Percentiles rank a stretch among this genome's conserved stretches.
Evolutionary conservation across 768 basidiomycete genomes (phyloP).

Genomic region (Tricholoma sp.): DNA sequence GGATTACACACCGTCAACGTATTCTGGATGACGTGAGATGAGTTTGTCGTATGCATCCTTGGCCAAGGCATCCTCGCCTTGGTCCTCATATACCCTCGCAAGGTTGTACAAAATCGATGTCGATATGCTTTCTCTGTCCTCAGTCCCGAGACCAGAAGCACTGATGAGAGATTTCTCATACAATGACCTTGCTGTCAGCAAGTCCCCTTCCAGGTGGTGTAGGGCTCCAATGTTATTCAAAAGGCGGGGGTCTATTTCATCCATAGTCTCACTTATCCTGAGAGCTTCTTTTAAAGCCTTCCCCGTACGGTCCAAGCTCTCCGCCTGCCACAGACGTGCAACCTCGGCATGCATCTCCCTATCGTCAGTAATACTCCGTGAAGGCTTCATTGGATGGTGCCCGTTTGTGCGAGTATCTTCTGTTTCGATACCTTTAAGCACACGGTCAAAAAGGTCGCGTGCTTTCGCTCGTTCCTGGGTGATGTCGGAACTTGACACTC

Average conservation of each 20-base stretch:
- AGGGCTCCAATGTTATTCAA: slow-evolving; percentile 79
- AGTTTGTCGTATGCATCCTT: slow-evolving; percentile 86
- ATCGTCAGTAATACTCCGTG: slow-evolving; percentile 65
- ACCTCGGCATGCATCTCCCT: slow-evolving; percentile 89
- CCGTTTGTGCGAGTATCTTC: slow-evolving; percentile 52
- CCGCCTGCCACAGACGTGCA: slow-evolving; percentile 82
- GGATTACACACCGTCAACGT: slow-evolving; percentile 75
- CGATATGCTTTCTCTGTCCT: slow-evolving; percentile 61
- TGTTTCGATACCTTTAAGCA: slow-evolving; percentile 57
- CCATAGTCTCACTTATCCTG: slow-evolving; percentile 49
- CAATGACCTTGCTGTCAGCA: slow-evolving; percentile 49
- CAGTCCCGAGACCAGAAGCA: slow-evolving; percentile 40
- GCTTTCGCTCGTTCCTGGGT: slow-evolving; percentile 68
- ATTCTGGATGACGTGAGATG: slow-evolving; percentile 88
- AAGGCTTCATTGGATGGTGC: slow-evolving; percentile 29
- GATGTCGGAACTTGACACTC: slow-evolving; percentile 68
- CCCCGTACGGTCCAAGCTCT: slow-evolving; percentile 66
- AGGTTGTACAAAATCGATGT: slow-evolving; percentile 90
- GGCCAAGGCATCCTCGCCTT: slow-evolving; percentile 66
- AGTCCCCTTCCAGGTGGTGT: slow-evolving; percentile 61
- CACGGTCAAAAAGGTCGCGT: slow-evolving; percentile 76
- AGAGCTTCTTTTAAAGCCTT: slow-evolving; percentile 73
- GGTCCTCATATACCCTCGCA: slow-evolving; percentile 86
- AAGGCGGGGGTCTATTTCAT: slow-evolving; percentile 57
- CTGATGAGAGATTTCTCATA: slow-evolving; percentile 74